Conservation (phyloP, 202 grass and related monocot genomes). For the Setaria italica region DNA sequence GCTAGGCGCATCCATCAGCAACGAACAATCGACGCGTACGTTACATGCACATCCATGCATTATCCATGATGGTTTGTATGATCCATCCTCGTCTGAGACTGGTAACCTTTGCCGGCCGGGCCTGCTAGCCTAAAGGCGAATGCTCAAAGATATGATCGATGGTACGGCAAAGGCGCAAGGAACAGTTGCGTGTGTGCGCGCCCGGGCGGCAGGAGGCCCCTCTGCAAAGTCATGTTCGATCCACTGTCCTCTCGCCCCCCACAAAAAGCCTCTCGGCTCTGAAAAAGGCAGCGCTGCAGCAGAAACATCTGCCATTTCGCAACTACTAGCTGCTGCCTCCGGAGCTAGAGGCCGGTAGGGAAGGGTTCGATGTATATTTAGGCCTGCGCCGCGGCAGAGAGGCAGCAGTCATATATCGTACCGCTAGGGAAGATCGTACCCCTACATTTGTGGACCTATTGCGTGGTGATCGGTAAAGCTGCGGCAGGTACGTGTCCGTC, state of each 20-base stretch:
- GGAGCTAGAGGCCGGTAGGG: background rate
- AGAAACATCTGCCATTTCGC: constrained; percentile 39
- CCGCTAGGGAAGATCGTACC: background rate
- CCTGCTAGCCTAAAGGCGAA: background rate
- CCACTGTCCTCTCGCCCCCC: constrained; percentile 26
- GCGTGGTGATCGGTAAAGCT: background rate
- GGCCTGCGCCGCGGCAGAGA: background rate
- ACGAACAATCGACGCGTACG: background rate
- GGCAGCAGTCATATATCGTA: constrained; percentile 13
- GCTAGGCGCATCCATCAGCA: background rate
- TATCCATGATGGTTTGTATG: background rate
- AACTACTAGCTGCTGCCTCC: background rate
- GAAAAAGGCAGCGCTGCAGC: constrained; percentile 32
- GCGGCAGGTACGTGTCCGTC: background rate
- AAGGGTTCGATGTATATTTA: background rate
- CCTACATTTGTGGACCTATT: constrained; percentile 34
- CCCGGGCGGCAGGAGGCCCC: background rate
- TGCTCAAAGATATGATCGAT: background rate
- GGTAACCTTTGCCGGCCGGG: background rate
- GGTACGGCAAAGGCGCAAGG: constrained; percentile 39
- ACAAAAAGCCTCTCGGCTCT: constrained; percentile 25
- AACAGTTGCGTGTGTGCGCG: constrained; percentile 28
- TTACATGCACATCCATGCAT: background rate
- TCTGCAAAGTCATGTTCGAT: constrained; percentile 41
- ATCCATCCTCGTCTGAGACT: background rate